Evolutionary conservation across 1,284 basidiomycete genomes (phyloP), one percentile per base, ranked within the genome.

Genomic region (Austroboletus rostrupii): DNA sequence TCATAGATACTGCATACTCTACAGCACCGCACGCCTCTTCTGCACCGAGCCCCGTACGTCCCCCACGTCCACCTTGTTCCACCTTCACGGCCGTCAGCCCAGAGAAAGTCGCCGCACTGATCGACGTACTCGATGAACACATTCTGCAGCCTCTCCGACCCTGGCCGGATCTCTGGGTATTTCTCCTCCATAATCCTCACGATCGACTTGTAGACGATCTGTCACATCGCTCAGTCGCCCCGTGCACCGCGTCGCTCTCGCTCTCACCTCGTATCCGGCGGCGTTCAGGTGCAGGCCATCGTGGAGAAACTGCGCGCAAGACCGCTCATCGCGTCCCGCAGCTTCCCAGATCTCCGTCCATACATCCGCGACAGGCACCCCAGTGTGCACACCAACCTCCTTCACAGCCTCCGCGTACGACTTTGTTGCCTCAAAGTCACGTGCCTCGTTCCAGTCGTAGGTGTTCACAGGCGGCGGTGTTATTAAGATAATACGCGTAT

Each of bases 401-500:
- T 75, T 73, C 38, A 85, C 87, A 9, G 81, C 85, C 46, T 84
- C 74, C 5, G 88, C 89, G 64, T 92, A 95, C 44, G 60, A 57
- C 52, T 70, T 77, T 13, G 89, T 89, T 19, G 71, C 71, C 26
- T 77, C 79, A 53, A 86, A 83, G 29, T 73, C 62, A 10, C 90
- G 80, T 61, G 84, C 83, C 14, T 16, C 16, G 13, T 75, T 71
- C 32, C 85, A 72, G 58, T 81, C 78, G 52, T 73, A 57, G 3
- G 81, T 81, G 59, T 87, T 86, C 49, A 94, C 76, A 2, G 93
- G 93, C 4, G 93, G 91, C 14, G 92, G 87, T 5, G 88, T 89
- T 54, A 96, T 81, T 51, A 96, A 73, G 44, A 96, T 70, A 55
- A 96, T 76, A 45, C 78, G 77, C 37, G 92, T 93, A n/a, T 75